Evolutionary conservation across 805 yeast genomes (phyloP), one percentile per base, ranked within the genome.

Genomic region (Schwanniomyces polymorphus): DNA sequence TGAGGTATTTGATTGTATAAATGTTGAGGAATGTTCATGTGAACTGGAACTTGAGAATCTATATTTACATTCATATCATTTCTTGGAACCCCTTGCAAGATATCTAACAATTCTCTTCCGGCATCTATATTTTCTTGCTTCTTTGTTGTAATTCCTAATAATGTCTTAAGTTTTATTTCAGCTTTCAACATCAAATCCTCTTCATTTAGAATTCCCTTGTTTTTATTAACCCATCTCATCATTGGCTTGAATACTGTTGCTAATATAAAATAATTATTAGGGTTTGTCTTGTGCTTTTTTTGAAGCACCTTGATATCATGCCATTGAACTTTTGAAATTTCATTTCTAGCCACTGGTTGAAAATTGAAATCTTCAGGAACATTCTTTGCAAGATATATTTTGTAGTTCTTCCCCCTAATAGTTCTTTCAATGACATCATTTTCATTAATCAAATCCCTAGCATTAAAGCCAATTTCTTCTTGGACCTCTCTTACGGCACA

Each of bases 401-500:
- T 85, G 65, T 88, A 87, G 65, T 89, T 89, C 65, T 94, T 92
- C 7, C 94, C 96, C 43, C 74, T 72, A 21, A 89, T 80, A 4
- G 89, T 87, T 61, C 96, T 78, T 61, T 92, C 97, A 43, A 91
- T 77, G 53, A 78, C 88, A 49, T 86, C 89, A 31, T 84, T 78
- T 49, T 85, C 86, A 51, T 82, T 80, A 38, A 91, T 75, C 52
- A 77, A 79, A 14, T 81, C 82, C 1, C 84, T 67, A 42, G 89
- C 84, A 64, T 94, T 95, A 59, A 85, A 91, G 0, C 98, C 97
- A 12, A 91, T 92, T 66, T 94, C 99, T 68, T 94, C 99, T 51
- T 78, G 79, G 18, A 88, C 91, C 64, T 94, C 99, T 58, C 99
- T 80, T 11, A 89, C 67, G 5, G 98, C 97, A 71, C 99, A 95